A percentile compares a stretch with the other conserved stretches of the same genome.
These are phyloP conservation scores for Aspergillus saccharolyticus DNA, from an alignment of 495 filamentous ascomycete genomes.

Conservation along the genomic window DNA sequence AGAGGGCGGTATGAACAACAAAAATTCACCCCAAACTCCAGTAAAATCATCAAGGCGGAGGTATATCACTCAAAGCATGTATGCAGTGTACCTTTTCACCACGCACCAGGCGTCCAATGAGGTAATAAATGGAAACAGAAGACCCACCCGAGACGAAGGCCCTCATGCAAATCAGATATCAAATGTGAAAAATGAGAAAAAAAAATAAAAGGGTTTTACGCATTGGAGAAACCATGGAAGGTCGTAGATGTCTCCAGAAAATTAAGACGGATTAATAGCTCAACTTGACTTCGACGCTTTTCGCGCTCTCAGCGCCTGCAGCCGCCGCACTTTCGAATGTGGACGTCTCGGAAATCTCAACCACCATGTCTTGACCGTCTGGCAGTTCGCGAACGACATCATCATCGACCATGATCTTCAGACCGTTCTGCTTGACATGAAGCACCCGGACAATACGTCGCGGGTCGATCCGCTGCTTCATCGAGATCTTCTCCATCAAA, in stretches of 20 bases:
- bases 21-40: conserved; percentile 20
- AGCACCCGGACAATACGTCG: conserved; percentile 62
- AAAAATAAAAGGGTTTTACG: neutral
- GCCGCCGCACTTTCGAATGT: conserved; percentile 6
- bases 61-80: conserved; percentile 8
- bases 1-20: neutral
- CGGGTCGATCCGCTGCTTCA: conserved; percentile 75
- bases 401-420: conserved; percentile 85
- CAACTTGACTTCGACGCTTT: conserved; percentile 35
- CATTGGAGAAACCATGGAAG: neutral
- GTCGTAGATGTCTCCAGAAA: neutral
- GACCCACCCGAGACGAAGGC: neutral
- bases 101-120: conserved; percentile 19
- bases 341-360: conserved; percentile 49
- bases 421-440: conserved; percentile 62
- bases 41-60: conserved; percentile 14
- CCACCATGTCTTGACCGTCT: conserved; percentile 87
- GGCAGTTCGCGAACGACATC: conserved; percentile 80
- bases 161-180: neutral
- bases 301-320: conserved; percentile 10
- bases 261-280: conserved; percentile 26
- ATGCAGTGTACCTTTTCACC: conserved; percentile 2
- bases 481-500: conserved; percentile 62
- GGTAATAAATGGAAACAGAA: neutral
- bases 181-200: neutral